These are phyloP conservation scores for Sabuloglossum arenarium DNA, from an alignment of 495 filamentous ascomycete species.

Conservation along the genomic window DNA sequence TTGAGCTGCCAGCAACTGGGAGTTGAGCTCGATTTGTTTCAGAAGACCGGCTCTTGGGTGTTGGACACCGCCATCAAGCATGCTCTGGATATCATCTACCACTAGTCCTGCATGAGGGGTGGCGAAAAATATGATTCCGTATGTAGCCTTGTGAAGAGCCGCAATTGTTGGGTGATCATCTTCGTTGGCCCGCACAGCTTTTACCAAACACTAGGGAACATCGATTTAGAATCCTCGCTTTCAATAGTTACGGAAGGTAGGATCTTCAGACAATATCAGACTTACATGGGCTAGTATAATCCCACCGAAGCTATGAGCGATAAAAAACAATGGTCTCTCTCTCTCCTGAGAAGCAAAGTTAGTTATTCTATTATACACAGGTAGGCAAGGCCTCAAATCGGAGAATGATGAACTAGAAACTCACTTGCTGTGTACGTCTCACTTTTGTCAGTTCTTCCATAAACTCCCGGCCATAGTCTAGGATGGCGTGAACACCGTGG, in stretches of 20 bases:
- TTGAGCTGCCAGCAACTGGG: constrained; percentile 5
- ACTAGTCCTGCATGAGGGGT: constrained; percentile 53
- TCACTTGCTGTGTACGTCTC: background rate
- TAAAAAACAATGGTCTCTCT: constrained; percentile 57
- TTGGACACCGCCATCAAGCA: constrained; percentile 9
- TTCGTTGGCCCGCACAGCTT: constrained; percentile 5
- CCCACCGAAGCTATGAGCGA: constrained; percentile 66
- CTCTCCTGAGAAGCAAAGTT: background rate
- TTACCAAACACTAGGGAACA: background rate
- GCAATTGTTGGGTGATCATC: constrained; percentile 12
- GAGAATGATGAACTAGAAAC: background rate
- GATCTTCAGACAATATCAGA: no score
- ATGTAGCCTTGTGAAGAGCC: constrained; percentile 12
- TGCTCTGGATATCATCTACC: constrained; percentile 15
- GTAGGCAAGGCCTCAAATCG: no score
- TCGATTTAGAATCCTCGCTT: background rate
- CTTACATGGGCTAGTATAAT: constrained; percentile 41
- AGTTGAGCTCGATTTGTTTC: constrained; percentile 3
- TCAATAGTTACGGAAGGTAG: no score
- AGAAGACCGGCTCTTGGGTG: background rate
- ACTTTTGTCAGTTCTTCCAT: background rate
- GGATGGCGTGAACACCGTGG: background rate
- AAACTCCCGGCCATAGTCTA: background rate
- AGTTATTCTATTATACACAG: background rate
- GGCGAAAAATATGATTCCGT: constrained; percentile 69